Evolutionary conservation across 495 filamentous ascomycete species (phyloP), one percentile per base, ranked within the genome.

Genomic region (Podospora sp.): DNA sequence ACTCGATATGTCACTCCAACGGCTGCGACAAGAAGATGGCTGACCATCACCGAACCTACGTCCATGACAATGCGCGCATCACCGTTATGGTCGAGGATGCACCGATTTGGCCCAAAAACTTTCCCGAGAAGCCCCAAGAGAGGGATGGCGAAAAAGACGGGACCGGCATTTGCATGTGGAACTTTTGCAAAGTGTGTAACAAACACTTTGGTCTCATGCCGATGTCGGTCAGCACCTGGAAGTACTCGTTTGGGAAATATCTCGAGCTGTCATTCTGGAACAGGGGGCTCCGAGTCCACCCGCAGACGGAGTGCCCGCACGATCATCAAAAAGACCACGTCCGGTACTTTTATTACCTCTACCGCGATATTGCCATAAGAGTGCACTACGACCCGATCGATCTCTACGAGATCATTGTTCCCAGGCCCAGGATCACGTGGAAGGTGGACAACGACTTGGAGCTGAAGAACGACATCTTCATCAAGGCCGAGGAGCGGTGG

Each of bases 211-310:
- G 92, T 50, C 87, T 94, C 49, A 90, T 91, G 67, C 91, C 91
- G 18, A 99, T 99, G 95, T 97, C 94, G 0, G 89, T 92, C 60
- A 93, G 85, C 73, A 97, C 92, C 1, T 99, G 94, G 93, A 98
- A 96, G 77, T 99, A 99, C 76, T 98, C 96, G 0, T 96, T 99
- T 72, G 94, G 89, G 4, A 99, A 99, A 78, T 99, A 97, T 71
- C 83, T 99, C 26, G 96, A 99, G 77, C 81, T 99, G 18, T 95
- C 92, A 2, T 98, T 97, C 73, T 98, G 93, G 94, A 95, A 92
- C 74, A 90, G 85, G 62, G 90, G 92, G 59, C 77, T 97, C 50
- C 91, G 88, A 73, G 84, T 93, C 27, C 86, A 92, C 60, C 90
- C 88, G 18, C 90, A 90, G 11, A 85, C 91, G n/a, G 74, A 73